These are phyloP conservation scores for Phytophthora megakarya DNA, from an alignment of 352 stramenopile genomes.

Conservation along the genomic window DNA sequence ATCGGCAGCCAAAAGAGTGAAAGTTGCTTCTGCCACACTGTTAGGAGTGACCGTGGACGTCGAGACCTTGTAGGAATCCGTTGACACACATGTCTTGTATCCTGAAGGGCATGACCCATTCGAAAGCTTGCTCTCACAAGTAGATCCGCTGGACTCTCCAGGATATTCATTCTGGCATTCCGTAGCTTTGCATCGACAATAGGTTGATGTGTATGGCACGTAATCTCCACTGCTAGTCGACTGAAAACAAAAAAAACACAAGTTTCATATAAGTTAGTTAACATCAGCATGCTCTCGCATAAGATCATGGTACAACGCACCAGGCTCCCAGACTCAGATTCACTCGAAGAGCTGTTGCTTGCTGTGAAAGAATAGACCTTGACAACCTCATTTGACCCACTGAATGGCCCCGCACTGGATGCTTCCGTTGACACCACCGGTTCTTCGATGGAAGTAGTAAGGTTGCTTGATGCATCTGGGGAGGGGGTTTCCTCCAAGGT, in stretches of 20 bases:
- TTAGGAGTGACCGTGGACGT: slow-evolving; percentile 60
- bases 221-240: slow-evolving; percentile 21
- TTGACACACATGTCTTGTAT: slow-evolving; percentile 75
- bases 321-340: slow-evolving; percentile 23
- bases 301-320: slow-evolving; percentile 17
- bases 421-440: slow-evolving; percentile 23
- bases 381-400: slow-evolving; percentile 16
- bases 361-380: slow-evolving; percentile 36
- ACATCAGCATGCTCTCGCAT: neutral
- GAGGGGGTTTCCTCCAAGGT: slow-evolving; percentile 5
- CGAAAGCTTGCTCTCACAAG: slow-evolving; percentile 51
- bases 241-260: slow-evolving; percentile 15
- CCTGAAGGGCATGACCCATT: slow-evolving; percentile 59
- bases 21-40: slow-evolving; percentile 67
- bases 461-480: slow-evolving; percentile 5
- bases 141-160: slow-evolving; percentile 40
- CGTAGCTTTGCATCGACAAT: slow-evolving; percentile 65
- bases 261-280: slow-evolving; percentile 6
- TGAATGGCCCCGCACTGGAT: slow-evolving; percentile 14
- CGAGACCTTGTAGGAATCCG: slow-evolving; percentile 74
- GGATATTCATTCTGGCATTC: slow-evolving; percentile 79
- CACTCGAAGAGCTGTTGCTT: slow-evolving; percentile 32
- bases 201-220: slow-evolving; percentile 61
- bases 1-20: slow-evolving; percentile 75
- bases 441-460: slow-evolving; percentile 5